phyloP scores from a whole-genome alignment of 805 yeast species.

The Spathaspora boniae region DNA sequence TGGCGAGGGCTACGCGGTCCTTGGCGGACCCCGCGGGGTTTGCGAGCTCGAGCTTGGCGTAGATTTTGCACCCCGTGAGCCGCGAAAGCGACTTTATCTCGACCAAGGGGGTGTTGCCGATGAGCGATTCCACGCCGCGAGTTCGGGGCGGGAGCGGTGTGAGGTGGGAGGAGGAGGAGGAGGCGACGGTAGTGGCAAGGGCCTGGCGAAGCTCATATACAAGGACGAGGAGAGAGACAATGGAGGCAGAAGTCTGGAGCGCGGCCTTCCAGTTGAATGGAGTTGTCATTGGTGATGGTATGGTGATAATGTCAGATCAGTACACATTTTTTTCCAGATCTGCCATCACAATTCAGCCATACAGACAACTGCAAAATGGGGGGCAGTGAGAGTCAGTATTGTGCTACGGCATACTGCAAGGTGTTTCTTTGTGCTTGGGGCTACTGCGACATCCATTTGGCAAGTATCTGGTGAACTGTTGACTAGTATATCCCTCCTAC shows the following conservation, averaged over 20 bases:
- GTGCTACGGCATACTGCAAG: too few species aligned
- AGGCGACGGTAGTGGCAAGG: conserved; percentile 4
- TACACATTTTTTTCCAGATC: too few species aligned
- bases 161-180: conserved; percentile 7
- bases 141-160: conserved; percentile 26
- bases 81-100: conserved; percentile 66
- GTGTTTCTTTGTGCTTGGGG: too few species aligned
- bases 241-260: conserved; percentile 11
- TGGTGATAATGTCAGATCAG: neutral
- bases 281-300: conserved; percentile 1
- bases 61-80: conserved; percentile 75
- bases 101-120: conserved; percentile 89
- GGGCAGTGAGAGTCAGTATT: too few species aligned
- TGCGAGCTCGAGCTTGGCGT: conserved; percentile 78
- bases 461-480: too few species aligned
- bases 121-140: conserved; percentile 69
- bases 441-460: too few species aligned
- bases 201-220: conserved; percentile 7
- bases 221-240: conserved; percentile 8
- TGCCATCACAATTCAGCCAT: too few species aligned
- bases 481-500: too few species aligned
- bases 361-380: too few species aligned
- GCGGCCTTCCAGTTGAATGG: conserved; percentile 9
- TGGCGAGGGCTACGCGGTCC: conserved; percentile 87
- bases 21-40: conserved; percentile 97